Percentiles rank a stretch among this genome's conserved stretches.
Evolutionary conservation across 768 basidiomycete species (phyloP).

Genomic region (Cystobasidium onofrii): DNA sequence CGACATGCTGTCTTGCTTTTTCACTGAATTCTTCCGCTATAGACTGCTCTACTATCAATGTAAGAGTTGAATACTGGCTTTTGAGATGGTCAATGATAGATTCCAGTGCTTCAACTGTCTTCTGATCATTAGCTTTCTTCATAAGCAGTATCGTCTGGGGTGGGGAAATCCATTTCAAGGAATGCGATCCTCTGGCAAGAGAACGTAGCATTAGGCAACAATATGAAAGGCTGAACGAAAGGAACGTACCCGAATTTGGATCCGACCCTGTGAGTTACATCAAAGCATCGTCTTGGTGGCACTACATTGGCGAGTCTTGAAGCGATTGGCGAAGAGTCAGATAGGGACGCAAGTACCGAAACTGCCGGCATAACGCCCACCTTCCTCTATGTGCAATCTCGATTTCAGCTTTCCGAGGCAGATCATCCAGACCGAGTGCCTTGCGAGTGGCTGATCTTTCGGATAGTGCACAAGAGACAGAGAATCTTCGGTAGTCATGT

Average conservation of each 20-base stretch:
- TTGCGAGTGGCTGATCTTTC: neutral
- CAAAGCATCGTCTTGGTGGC: slow-evolving; percentile 24
- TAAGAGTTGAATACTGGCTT: slow-evolving; percentile 31
- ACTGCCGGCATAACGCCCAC: no score
- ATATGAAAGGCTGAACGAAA: neutral
- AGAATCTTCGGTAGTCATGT: neutral
- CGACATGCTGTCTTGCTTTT: neutral
- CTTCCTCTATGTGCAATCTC: slow-evolving; percentile 30
- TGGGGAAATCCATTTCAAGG: slow-evolving; percentile 27
- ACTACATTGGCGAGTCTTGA: slow-evolving; percentile 28
- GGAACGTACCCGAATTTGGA: slow-evolving; percentile 34
- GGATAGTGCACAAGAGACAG: neutral
- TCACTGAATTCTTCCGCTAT: slow-evolving; percentile 18
- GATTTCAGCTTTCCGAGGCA: slow-evolving; percentile 22
- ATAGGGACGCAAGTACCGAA: neutral
- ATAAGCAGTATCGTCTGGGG: slow-evolving; percentile 43
- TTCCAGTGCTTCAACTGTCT: slow-evolving; percentile 41
- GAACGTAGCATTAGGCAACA: neutral
- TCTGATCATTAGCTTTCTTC: slow-evolving; percentile 45
- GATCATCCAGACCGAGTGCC: neutral
- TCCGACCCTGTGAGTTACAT: slow-evolving; percentile 31
- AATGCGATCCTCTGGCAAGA: slow-evolving; percentile 30
- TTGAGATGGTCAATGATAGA: slow-evolving; percentile 37
- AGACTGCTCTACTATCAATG: slow-evolving; percentile 36
- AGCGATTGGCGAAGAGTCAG: neutral